phyloP scores from a whole-genome alignment of 495 filamentous ascomycete genomes.

The Neurospora intermedia region DNA sequence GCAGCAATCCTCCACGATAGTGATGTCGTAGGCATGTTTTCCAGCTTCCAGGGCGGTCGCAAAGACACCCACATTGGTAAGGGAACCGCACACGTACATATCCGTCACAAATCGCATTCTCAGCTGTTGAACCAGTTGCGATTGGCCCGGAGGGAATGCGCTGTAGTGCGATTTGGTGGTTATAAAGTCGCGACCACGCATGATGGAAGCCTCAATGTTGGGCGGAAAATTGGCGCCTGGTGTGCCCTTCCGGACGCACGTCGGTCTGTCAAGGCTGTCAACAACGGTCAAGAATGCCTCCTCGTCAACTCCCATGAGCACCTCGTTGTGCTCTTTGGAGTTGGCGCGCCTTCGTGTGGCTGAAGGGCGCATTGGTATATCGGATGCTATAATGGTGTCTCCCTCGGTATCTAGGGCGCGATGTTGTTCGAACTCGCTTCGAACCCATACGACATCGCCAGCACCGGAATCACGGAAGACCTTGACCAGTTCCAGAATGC shows the following conservation, averaged over 20 bases:
- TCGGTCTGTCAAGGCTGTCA: constrained; percentile 22
- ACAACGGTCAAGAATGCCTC: constrained; percentile 52
- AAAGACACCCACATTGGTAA: constrained; percentile 82
- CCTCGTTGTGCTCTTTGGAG: constrained; percentile 21
- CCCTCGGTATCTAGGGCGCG: constrained; percentile 38
- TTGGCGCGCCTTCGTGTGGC: constrained; percentile 8
- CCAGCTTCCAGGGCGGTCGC: constrained; percentile 90
- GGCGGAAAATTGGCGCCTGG: constrained; percentile 58
- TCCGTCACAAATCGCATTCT: constrained; percentile 72
- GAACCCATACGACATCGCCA: constrained; percentile 84
- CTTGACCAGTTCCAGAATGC: constrained; percentile 52
- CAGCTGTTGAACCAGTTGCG: constrained; percentile 58
- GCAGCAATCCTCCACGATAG: constrained; percentile 79
- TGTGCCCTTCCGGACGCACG: constrained; percentile 51
- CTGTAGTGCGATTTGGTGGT: constrained; percentile 81
- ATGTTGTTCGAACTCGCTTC: constrained; percentile 58
- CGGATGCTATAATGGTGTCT: constrained; percentile 35
- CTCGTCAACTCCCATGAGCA: constrained; percentile 23
- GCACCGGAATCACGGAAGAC: constrained; percentile 54
- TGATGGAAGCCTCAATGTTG: constrained; percentile 43
- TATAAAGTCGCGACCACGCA: constrained; percentile 49
- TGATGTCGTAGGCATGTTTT: constrained; percentile 73
- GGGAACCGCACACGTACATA: constrained; percentile 82
- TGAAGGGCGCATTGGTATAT: constrained; percentile 11
- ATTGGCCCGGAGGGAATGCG: constrained; percentile 47